Base-by-base conservation (phyloP, 148 eudicot species). In the Spergularia marina region DNA sequence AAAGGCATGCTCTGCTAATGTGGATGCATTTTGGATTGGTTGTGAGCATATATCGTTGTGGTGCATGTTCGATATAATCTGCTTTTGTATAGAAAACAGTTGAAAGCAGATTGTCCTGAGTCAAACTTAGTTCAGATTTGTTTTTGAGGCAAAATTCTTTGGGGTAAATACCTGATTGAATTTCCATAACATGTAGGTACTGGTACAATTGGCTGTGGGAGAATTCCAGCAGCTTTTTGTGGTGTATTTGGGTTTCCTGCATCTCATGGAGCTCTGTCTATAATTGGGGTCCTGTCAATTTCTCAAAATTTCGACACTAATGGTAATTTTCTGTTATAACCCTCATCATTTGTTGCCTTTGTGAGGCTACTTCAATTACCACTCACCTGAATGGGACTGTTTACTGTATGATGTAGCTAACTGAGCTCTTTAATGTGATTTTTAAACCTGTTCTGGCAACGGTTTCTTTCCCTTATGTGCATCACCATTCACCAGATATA, bases 221-320 rank as follows among this genome's bases (percentile, higher is more conserved):
- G 98, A 82, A 82, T 88, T 59, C 91, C 98, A 14, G 98, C 96
- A 65, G 84, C 98, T 52, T 87, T 81, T 82, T 93, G 98, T 84
- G 98, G 97, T 70, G 74, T 93, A 68, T 84, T 93, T 75, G 98
- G 98, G 53, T 93, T 83, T 72, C 91, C 97, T 21, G 85, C 98
- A 3, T 93, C 98, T 57, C 97, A 93, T 84, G 93, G 96, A 39
- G 58, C 85, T 74, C 78, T 89, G 73, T 83, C 90, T 73, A 88
- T 90, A 83, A 71, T 84, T 71, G 98, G 98, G 39, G 89, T 93
- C 73, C 76, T 89, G 69, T 86, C 96, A 74, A 89, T 79, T 70
- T 88, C 98, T 44, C 98, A 93, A 73, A 91, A 96, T 81, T 83
- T 93, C 49, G 98, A 93, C 66, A 86, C 91, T 44, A 82, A 89